Evolutionary conservation across 345 rosid genomes (phyloP).

Genomic region (Eutrema japonicum): DNA sequence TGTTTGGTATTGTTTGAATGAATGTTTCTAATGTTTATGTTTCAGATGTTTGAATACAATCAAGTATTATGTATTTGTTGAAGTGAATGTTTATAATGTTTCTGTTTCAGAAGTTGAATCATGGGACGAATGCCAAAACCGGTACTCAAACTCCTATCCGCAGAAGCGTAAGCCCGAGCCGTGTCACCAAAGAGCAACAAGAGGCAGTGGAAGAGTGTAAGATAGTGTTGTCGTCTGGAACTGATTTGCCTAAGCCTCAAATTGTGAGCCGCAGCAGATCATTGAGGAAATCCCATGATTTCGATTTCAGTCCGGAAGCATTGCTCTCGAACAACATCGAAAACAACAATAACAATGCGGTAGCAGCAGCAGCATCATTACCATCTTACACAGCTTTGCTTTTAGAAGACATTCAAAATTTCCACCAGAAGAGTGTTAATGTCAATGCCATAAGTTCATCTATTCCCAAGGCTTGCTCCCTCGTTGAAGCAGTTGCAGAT

Average conservation of each 20-base stretch:
- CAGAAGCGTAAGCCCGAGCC: slow-evolving; percentile 41
- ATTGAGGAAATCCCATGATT: slow-evolving; percentile 69
- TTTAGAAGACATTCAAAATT: slow-evolving; percentile 91
- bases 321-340: slow-evolving; percentile 37
- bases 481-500: slow-evolving; percentile 81
- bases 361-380: slow-evolving; percentile 44
- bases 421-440: slow-evolving; percentile 66
- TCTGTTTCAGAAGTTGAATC: slow-evolving; percentile 46
- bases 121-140: slow-evolving; percentile 10
- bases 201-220: slow-evolving; percentile 47
- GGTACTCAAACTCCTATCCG: slow-evolving; percentile 41
- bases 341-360: slow-evolving; percentile 51
- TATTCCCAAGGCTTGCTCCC: slow-evolving; percentile 75
- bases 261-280: slow-evolving; percentile 70
- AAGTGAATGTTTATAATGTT: background rate
- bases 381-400: slow-evolving; percentile 72
- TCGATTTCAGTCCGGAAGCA: slow-evolving; percentile 68
- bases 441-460: slow-evolving; percentile 51
- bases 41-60: background rate
- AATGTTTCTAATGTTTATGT: background rate
- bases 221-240: slow-evolving; percentile 38
- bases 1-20: background rate
- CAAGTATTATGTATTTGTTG: background rate
- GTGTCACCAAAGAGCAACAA: slow-evolving; percentile 45
- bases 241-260: slow-evolving; percentile 55